Evolutionary conservation across 352 stramenopile genomes (phyloP), one percentile per base, ranked within the genome.

Genomic region (Phytophthora pseudosyringae): DNA sequence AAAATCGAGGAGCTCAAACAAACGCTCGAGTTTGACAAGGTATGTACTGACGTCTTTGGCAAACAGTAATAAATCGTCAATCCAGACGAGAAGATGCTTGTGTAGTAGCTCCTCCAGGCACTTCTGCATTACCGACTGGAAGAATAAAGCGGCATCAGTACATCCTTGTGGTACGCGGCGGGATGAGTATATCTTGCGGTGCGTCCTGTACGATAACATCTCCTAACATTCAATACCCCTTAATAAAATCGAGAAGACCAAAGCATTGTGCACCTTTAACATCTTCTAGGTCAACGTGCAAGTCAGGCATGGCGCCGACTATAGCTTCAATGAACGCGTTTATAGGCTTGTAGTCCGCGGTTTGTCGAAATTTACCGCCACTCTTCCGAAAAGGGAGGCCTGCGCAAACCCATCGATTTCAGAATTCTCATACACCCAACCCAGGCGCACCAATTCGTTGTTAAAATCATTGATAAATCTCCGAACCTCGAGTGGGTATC

Each of bases 121-220:
- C 43, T 50, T 50, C 10, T 50, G 43, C 2, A 35, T 50, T 10
- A 13, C 36, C 3, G 43, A 33, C 28, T 50, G 9, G 13, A 50
- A 50, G 11, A 50, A 50, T 10, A 48, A 31, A 8, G 41, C 33
- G 8, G 44, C 41, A 51, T 57, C 50, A n/a, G 25, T 46, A 16
- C 59, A 61, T 4, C 59, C 59, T 33, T 67, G 59, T n/a, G 60
- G 53, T 5, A 69, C 60, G 11, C 60, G 45, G 4, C 25, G 31
- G 8, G 66, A 59, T 18, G 66, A 70, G 36, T 49, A 67, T 2
- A 62, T 25, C 29, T 70, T 66, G 2, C 15, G 11, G 36, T 70
- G 28, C 3, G 66, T 67, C 44, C 58, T 61, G 38, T 71, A 70
- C 5, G 44, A 62, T 13, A 73, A 55, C 2, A 59, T 43, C 38